These are phyloP conservation scores for Aristolochia californica DNA, from an alignment of 164 flowering plant species.

Conservation along the genomic window DNA sequence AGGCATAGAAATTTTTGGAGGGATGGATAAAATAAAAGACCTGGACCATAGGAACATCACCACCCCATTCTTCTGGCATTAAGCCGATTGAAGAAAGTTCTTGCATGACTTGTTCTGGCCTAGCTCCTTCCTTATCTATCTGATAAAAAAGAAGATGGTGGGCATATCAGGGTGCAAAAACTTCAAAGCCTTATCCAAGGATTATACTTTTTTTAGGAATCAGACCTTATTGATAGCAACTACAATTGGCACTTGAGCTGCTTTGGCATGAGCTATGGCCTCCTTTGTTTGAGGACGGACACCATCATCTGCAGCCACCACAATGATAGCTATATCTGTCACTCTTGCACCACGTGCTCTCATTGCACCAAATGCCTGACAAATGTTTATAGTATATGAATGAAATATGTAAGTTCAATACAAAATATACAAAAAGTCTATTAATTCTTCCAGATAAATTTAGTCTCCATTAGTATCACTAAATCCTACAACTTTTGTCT, in stretches of 20 bases:
- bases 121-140: constrained; percentile 97
- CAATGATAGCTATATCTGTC: constrained; percentile 91
- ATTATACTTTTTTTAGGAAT: neutral
- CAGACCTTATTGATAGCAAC: constrained; percentile 84
- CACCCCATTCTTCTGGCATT: constrained; percentile 98
- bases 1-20: neutral
- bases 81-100: constrained; percentile 86
- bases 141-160: constrained; percentile 20
- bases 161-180: constrained; percentile 2
- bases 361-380: constrained; percentile 96
- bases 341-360: constrained; percentile 98
- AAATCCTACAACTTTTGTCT: neutral
- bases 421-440: neutral
- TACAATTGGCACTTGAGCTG: constrained; percentile 88
- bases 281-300: constrained; percentile 95
- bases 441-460: neutral
- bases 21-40: constrained; percentile 16
- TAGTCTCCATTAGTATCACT: neutral
- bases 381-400: neutral
- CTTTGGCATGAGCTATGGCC: constrained; percentile 97
- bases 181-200: neutral
- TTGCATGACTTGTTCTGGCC: constrained; percentile 82
- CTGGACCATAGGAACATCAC: constrained; percentile 86
- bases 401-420: neutral
- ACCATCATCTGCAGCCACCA: constrained; percentile 98